A percentile compares a stretch with the other conserved stretches of the same genome.
Evolutionary conservation across 2,329 filamentous ascomycete genomes (phyloP).

Genomic region (Penicillium sp.): DNA sequence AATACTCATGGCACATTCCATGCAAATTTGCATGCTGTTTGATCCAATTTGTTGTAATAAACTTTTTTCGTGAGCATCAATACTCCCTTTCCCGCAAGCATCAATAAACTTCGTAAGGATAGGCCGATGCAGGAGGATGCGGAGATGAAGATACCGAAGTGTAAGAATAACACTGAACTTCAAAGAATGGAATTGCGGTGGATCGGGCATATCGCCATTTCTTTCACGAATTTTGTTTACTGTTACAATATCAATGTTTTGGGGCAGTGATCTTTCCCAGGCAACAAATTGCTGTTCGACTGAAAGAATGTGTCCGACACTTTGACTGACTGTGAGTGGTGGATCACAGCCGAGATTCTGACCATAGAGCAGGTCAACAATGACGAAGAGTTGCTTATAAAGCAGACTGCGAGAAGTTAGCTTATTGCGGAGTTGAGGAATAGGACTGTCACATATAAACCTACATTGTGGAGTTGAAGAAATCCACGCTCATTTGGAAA

Average conservation of each 20-base stretch:
- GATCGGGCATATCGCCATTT: neutral
- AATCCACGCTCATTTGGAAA: neutral
- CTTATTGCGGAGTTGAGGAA: neutral
- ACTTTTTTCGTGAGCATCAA: neutral
- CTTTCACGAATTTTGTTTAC: neutral
- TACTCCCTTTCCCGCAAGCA: neutral
- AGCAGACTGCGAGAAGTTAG: neutral
- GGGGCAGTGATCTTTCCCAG: neutral
- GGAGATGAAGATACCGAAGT: conserved; percentile 43
- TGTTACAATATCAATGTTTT: neutral
- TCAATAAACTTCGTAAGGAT: conserved; percentile 42
- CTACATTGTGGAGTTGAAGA: neutral
- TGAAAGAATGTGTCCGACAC: neutral
- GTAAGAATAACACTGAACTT: conserved; percentile 47
- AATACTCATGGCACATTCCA: neutral
- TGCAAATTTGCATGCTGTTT: neutral
- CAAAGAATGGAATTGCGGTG: conserved; percentile 4
- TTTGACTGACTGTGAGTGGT: neutral
- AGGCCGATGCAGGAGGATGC: conserved; percentile 44
- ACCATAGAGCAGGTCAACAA: neutral
- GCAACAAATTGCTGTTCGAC: neutral
- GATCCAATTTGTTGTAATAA: neutral
- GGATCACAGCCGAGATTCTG: conserved; percentile 1
- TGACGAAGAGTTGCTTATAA: neutral
- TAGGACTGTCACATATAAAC: neutral